Conservation (phyloP, 2,329 filamentous ascomycete species). For the Ophiostoma populinum region DNA sequence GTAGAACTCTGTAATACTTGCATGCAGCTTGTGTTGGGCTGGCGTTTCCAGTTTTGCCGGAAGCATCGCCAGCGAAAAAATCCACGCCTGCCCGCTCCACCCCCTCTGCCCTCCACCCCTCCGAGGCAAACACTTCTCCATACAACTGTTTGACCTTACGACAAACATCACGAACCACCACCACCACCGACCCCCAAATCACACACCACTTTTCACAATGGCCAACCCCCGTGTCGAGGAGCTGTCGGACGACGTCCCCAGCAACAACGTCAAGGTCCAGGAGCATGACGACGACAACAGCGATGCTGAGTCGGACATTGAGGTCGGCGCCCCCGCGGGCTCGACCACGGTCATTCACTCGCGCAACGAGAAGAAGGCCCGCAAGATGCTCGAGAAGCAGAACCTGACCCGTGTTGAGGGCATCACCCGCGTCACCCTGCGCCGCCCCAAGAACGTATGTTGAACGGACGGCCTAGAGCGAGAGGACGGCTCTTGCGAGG, state of each 20-base stretch:
- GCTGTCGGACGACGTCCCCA: conserved; percentile 76
- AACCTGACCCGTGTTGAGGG: conserved; percentile 90
- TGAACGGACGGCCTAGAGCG: not conserved
- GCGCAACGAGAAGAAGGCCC: conserved; percentile 99
- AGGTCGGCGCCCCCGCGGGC: conserved; percentile 55
- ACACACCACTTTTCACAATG: conserved; percentile 35
- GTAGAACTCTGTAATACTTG: no score
- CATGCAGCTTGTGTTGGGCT: not conserved
- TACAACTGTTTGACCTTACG: not conserved
- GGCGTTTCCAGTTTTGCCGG: not conserved
- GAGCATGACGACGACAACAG: conserved; percentile 56
- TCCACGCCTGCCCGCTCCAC: conserved; percentile 2
- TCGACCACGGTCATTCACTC: conserved; percentile 86
- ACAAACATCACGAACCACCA: not conserved
- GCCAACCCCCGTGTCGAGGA: conserved; percentile 97
- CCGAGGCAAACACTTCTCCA: not conserved
- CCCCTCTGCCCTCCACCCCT: conserved; percentile 1
- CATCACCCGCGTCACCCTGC: conserved; percentile 94
- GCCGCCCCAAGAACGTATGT: conserved; percentile 97
- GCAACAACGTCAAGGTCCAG: conserved; percentile 63
- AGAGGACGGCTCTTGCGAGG: no score
- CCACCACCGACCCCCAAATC: not conserved
- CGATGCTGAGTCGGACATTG: conserved; percentile 56
- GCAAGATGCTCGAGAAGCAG: conserved; percentile 98
- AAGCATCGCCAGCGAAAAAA: conserved; percentile 4